phyloP scores from a whole-genome alignment of 192 early-diverging fungal genomes.

The Gamsiella multidivaricata region DNA sequence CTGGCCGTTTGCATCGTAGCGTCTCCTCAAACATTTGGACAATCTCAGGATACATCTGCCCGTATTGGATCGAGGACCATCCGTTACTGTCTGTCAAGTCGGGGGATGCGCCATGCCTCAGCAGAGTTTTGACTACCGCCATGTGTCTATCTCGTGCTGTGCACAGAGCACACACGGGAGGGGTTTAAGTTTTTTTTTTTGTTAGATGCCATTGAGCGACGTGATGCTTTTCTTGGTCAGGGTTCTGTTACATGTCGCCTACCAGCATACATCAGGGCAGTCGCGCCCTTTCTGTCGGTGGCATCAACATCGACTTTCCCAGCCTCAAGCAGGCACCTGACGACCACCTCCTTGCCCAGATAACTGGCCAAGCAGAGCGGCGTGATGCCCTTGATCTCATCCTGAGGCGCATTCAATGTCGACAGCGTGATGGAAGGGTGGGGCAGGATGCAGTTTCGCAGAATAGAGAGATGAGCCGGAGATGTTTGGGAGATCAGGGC shows the following conservation, averaged over 20 bases:
- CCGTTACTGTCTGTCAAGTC: constrained; percentile 71
- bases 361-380: constrained; percentile 76
- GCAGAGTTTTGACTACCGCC: constrained; percentile 61
- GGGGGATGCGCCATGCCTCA: constrained; percentile 62
- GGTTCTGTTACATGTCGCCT: constrained; percentile 3
- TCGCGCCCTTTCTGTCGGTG: constrained; percentile 71
- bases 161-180: neutral
- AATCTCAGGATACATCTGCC: constrained; percentile 66
- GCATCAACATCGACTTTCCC: constrained; percentile 71
- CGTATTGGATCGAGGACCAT: constrained; percentile 75
- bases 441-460: constrained; percentile 61
- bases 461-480: constrained; percentile 62
- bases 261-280: constrained; percentile 79
- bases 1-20: constrained; percentile 56
- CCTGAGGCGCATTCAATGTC: constrained; percentile 69
- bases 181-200: no score
- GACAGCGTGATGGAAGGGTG: constrained; percentile 58
- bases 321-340: constrained; percentile 66
- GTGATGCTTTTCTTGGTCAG: no score
- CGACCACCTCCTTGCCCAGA: constrained; percentile 69
- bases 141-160: constrained; percentile 70
- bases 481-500: constrained; percentile 64
- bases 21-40: constrained; percentile 66
- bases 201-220: no score
- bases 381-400: constrained; percentile 71